phyloP scores from a whole-genome alignment of 805 yeast genomes.

The Wickerhamiella bombiphila region DNA sequence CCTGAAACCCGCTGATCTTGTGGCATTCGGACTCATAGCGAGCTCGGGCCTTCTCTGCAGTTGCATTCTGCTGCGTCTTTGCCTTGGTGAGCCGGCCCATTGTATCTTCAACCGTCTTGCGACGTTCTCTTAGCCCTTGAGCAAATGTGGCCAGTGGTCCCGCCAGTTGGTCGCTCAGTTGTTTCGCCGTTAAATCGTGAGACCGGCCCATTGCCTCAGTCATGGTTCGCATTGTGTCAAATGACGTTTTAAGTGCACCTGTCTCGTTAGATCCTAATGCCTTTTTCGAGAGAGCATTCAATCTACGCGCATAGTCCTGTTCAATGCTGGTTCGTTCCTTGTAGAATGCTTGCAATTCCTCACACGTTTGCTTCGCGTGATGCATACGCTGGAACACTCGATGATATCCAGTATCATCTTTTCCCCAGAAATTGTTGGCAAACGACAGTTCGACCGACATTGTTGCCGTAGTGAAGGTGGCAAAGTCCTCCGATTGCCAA shows the following conservation, averaged over 20 bases:
- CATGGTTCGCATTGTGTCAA: slow-evolving; percentile 44
- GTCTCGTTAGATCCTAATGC: slow-evolving; percentile 42
- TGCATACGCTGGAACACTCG: slow-evolving; percentile 42
- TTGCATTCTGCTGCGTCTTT: slow-evolving; percentile 25
- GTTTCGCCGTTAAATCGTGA: slow-evolving; percentile 38
- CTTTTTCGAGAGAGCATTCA: slow-evolving; percentile 37
- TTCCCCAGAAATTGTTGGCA: slow-evolving; percentile 33
- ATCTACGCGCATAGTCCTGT: slow-evolving; percentile 50
- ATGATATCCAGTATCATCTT: slow-evolving; percentile 45
- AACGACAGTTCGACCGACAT: background rate
- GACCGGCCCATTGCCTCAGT: slow-evolving; percentile 44
- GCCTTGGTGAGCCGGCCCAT: slow-evolving; percentile 40
- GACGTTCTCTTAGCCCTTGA: slow-evolving; percentile 35
- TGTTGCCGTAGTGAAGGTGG: background rate
- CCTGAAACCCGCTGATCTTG: slow-evolving; percentile 41
- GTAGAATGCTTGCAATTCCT: slow-evolving; percentile 34
- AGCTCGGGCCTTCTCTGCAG: slow-evolving; percentile 25
- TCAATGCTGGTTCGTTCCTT: slow-evolving; percentile 47
- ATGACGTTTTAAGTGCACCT: slow-evolving; percentile 43
- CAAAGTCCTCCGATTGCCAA: no score
- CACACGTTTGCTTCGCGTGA: slow-evolving; percentile 44
- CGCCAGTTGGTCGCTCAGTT: slow-evolving; percentile 36
- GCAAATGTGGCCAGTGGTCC: slow-evolving; percentile 41
- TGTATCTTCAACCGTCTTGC: slow-evolving; percentile 42
- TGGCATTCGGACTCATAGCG: slow-evolving; percentile 45